Evolutionary conservation across 2,329 filamentous ascomycete genomes (phyloP).

Genomic region (Immersiporthe knoxdaviesiana): DNA sequence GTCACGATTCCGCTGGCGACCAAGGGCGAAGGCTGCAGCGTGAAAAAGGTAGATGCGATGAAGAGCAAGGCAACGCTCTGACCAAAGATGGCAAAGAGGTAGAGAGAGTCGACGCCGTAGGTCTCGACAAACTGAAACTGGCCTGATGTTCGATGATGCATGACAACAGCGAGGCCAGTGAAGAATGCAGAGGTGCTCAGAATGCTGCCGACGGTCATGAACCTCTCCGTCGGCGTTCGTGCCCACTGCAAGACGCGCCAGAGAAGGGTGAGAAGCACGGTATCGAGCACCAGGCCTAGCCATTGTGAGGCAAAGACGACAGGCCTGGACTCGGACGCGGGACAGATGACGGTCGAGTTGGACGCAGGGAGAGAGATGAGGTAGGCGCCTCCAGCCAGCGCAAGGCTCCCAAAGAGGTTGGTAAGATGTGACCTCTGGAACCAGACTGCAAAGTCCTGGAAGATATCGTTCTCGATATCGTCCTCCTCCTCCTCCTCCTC

Average conservation of each 20-base stretch:
- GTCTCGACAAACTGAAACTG: constrained; percentile 20
- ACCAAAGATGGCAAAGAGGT: constrained; percentile 52
- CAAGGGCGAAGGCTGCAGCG: constrained; percentile 51
- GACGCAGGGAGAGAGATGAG: constrained; percentile 43
- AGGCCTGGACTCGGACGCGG: constrained; percentile 45
- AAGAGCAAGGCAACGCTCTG: constrained; percentile 51
- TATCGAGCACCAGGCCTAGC: constrained; percentile 50
- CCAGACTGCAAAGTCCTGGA: constrained; percentile 54
- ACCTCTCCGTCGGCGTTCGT: constrained; percentile 49
- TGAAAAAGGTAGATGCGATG: constrained; percentile 50
- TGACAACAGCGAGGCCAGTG: constrained; percentile 43
- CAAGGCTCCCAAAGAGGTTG: constrained; percentile 41
- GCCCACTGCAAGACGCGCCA: constrained; percentile 59
- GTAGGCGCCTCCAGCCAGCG: constrained; percentile 50
- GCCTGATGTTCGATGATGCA: constrained; percentile 24
- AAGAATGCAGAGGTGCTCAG: constrained; percentile 46
- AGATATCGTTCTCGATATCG: constrained; percentile 47
- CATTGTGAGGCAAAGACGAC: constrained; percentile 48
- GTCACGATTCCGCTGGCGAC: constrained; percentile 48
- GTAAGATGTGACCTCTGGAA: constrained; percentile 46
- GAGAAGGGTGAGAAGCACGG: constrained; percentile 48
- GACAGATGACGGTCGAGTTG: constrained; percentile 57
- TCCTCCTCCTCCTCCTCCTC: constrained; percentile 54
- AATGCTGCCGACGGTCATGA: constrained; percentile 50
- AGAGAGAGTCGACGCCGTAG: constrained; percentile 45